Base-by-base conservation (phyloP, 1,284 basidiomycete genomes). In the Butyriboletus pseudospeciosus region DNA sequence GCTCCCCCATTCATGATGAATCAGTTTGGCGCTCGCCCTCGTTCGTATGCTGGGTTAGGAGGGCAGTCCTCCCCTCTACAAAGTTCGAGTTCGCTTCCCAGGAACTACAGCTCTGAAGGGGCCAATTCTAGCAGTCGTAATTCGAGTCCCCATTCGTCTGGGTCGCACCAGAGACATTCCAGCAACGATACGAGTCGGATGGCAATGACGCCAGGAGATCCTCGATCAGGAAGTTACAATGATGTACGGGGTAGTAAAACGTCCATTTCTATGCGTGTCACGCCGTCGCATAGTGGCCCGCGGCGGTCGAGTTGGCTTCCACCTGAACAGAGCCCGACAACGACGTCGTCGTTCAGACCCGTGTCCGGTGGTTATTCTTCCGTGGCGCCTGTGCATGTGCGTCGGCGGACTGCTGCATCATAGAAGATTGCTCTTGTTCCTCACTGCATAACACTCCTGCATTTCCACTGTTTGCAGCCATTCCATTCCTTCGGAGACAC, bases 1-100 rank as follows among this genome's bases (percentile, higher is more conserved):
- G 76, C 81, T 2, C 79, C 86, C 30, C 86, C 87, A 16, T 89
- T 89, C 69, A 87, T 89, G 84, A 77, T 84, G 71, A 80, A 81
- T 58, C 77, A 82, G 49, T 74, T 70, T 40, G 71, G 73, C n/a
- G 25, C 45, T 28, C 71, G 66, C 36, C 56, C 60, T 32, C 60
- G 60, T 32, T 63, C 61, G 45, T 62, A 56, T 37, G 58, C 49
- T 25, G 64, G 58, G 14, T 60, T 51, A 12, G 36, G 56, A 20
- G 68, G 62, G 30, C 70, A 67, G 13, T 54, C 54, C 1, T 61
- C 64, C 23, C 56, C 64, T 38, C 40, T 58, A 20, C 67, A 68
- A 30, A 64, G 55, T 38, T 56, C 55, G 28, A 58, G 47, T 17
- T 52, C 57, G 26, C 53, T 64, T 35, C 52, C 61, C 10, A 60